Conservation (phyloP, 139 green algal species). For the Coccomyxa sp. region DNA sequence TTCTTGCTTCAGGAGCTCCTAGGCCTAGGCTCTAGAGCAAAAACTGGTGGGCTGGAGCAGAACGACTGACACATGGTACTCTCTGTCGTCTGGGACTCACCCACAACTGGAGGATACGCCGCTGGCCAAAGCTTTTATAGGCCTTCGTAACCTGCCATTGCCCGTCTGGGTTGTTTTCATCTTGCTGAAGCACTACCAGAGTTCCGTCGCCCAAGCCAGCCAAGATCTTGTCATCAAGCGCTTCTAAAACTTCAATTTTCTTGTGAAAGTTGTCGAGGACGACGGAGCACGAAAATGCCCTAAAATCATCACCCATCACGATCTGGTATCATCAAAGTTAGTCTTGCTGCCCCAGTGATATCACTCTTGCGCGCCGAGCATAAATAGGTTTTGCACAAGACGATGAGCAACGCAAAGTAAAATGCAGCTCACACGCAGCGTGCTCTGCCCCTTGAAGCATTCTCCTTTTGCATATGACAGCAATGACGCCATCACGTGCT, state of each 20-base stretch:
- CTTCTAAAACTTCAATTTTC: constrained; percentile 24
- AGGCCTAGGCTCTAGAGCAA: too few relatives aligned
- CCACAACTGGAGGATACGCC: constrained; percentile 11
- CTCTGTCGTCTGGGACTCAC: too few relatives aligned
- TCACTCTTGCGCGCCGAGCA: not conserved
- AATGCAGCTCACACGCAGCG: too few relatives aligned
- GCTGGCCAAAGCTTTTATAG: constrained; percentile 11
- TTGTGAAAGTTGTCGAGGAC: constrained; percentile 35
- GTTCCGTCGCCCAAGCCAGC: constrained; percentile 34
- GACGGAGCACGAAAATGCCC: constrained; percentile 19
- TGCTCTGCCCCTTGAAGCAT: too few relatives aligned
- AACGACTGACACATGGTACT: too few relatives aligned
- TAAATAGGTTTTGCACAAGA: too few relatives aligned
- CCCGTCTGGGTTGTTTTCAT: not conserved
- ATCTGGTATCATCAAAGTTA: not conserved
- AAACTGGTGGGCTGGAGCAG: too few relatives aligned
- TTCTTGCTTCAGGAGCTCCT: too few relatives aligned
- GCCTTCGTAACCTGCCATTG: constrained; percentile 25
- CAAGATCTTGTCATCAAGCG: constrained; percentile 15
- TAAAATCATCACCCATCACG: constrained; percentile 15
- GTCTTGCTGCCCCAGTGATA: not conserved
- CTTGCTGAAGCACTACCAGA: constrained; percentile 27
- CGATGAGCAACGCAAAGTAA: too few relatives aligned
- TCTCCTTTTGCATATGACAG: too few relatives aligned
- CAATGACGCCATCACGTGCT: too few relatives aligned